Conservation (phyloP, 495 filamentous ascomycete species). For the Ramalina peruviana region DNA sequence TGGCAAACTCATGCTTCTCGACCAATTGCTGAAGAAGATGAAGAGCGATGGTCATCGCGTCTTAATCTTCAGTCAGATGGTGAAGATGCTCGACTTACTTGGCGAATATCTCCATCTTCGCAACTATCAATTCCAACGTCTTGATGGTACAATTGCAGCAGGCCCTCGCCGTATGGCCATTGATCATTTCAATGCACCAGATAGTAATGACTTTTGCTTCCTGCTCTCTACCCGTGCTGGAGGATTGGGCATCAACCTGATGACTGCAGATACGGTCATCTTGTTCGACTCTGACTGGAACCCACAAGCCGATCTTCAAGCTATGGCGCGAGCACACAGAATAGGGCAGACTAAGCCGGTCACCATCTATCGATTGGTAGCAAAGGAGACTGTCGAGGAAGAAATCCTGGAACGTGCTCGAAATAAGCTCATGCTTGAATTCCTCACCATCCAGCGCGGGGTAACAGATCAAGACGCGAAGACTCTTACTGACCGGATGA, state of each 20-base stretch:
- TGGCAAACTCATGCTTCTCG: conserved; percentile 98
- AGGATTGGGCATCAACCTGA: conserved; percentile 93
- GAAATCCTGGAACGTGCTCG: conserved; percentile 90
- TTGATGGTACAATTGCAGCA: conserved; percentile 89
- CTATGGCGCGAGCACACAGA: conserved; percentile 94
- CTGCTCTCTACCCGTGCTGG: conserved; percentile 89
- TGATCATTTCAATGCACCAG: conserved; percentile 92
- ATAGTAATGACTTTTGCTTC: conserved; percentile 91
- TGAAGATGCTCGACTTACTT: conserved; percentile 93
- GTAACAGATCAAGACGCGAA: conserved; percentile 72
- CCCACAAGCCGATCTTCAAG: conserved; percentile 92
- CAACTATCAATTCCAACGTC: conserved; percentile 79
- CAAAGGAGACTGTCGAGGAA: conserved; percentile 96
- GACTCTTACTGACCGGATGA: conserved; percentile 58
- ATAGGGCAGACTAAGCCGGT: conserved; percentile 95
- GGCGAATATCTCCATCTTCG: conserved; percentile 83
- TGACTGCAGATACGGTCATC: conserved; percentile 97
- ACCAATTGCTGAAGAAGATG: conserved; percentile 81
- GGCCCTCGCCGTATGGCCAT: conserved; percentile 78
- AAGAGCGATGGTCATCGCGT: conserved; percentile 88
- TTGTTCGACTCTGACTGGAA: conserved; percentile 99
- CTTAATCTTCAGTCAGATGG: conserved; percentile 98
- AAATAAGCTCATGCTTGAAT: conserved; percentile 98
- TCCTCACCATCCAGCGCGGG: conserved; percentile 90
- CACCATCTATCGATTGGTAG: conserved; percentile 86